Conservation (phyloP, 1,139 yeast genomes). For the Suhomyces terraborum region DNA sequence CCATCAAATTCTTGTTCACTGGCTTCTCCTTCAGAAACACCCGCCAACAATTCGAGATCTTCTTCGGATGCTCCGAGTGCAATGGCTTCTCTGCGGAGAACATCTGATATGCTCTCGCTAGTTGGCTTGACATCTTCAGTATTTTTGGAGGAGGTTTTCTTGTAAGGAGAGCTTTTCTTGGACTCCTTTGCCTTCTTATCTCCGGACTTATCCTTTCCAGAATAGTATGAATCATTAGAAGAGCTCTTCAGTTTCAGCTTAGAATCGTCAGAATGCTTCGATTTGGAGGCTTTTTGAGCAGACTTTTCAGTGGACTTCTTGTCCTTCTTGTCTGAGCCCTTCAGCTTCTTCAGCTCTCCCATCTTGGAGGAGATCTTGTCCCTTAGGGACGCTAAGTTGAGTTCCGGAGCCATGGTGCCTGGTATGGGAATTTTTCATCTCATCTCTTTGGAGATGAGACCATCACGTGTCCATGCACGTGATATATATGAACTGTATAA, state of each 20-base stretch:
- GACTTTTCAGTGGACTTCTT: conserved; percentile 26
- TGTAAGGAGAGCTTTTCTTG: no score
- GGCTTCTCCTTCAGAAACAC: conserved; percentile 54
- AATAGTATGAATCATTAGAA: conserved; percentile 1
- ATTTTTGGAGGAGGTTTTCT: conserved; percentile 11
- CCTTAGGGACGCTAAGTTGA: conserved; percentile 55
- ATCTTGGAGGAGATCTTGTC: conserved; percentile 57
- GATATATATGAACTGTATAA: neutral
- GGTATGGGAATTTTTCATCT: conserved; percentile 12
- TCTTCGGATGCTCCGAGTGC: conserved; percentile 69
- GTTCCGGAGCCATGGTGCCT: conserved; percentile 35
- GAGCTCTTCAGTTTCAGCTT: conserved; percentile 5
- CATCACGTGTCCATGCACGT: conserved; percentile 8
- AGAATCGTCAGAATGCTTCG: no score
- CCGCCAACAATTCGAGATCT: conserved; percentile 56
- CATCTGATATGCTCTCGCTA: conserved; percentile 19
- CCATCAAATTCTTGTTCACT: conserved; percentile 64
- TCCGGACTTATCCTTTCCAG: conserved; percentile 6
- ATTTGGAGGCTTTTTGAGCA: neutral
- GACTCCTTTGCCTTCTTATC: conserved; percentile 2
- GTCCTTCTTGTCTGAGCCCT: no score
- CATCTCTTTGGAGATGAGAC: conserved; percentile 8
- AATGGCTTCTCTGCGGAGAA: conserved; percentile 67
- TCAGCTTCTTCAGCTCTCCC: no score
- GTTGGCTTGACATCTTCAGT: conserved; percentile 10